Percentiles rank a stretch among this genome's conserved stretches.
These are phyloP conservation scores for Neurospora sp. DNA, from an alignment of 495 filamentous ascomycete genomes.

Conservation along the genomic window DNA sequence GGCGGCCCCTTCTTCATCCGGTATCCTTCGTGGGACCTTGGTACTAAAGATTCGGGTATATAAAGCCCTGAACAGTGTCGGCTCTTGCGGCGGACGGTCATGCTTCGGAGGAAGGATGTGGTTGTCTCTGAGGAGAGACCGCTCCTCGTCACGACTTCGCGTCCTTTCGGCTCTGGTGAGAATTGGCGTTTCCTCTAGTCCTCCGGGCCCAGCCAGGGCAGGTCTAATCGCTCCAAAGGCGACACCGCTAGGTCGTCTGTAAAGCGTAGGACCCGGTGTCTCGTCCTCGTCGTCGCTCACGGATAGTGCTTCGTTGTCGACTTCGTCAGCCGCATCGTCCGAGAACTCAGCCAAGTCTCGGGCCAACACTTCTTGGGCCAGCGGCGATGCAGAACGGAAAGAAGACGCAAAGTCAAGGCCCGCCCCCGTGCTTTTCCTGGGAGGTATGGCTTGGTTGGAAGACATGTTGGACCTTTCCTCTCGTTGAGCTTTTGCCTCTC, in stretches of 20 bases:
- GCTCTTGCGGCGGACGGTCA: slow-evolving; percentile 14
- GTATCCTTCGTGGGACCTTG: slow-evolving; percentile 21
- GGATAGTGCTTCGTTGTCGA: slow-evolving; percentile 25
- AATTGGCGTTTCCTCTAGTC: slow-evolving; percentile 25
- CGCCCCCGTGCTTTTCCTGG: not conserved
- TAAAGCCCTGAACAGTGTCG: slow-evolving; percentile 16
- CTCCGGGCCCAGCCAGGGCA: slow-evolving; percentile 17
- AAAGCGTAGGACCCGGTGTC: slow-evolving; percentile 53
- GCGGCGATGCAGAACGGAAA: slow-evolving; percentile 48
- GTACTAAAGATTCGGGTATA: slow-evolving; percentile 40
- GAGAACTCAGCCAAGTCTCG: slow-evolving; percentile 54
- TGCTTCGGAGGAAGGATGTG: slow-evolving; percentile 59
- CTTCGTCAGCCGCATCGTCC: slow-evolving; percentile 41
- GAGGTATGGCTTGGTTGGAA: not conserved
- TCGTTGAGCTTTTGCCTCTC: not conserved
- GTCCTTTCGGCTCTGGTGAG: slow-evolving; percentile 54
- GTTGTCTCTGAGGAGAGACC: slow-evolving; percentile 68
- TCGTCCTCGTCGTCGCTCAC: slow-evolving; percentile 23
- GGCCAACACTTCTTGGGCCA: slow-evolving; percentile 60
- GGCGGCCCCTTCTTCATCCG: slow-evolving; percentile 25
- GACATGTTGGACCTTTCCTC: not conserved
- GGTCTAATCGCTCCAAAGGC: slow-evolving; percentile 48
- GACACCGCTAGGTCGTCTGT: slow-evolving; percentile 59
- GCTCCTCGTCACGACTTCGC: slow-evolving; percentile 59
- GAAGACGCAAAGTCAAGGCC: slow-evolving; percentile 18